These are phyloP conservation scores for Colletotrichum sansevieriae DNA, from an alignment of 2,329 filamentous ascomycete genomes.

Conservation along the genomic window DNA sequence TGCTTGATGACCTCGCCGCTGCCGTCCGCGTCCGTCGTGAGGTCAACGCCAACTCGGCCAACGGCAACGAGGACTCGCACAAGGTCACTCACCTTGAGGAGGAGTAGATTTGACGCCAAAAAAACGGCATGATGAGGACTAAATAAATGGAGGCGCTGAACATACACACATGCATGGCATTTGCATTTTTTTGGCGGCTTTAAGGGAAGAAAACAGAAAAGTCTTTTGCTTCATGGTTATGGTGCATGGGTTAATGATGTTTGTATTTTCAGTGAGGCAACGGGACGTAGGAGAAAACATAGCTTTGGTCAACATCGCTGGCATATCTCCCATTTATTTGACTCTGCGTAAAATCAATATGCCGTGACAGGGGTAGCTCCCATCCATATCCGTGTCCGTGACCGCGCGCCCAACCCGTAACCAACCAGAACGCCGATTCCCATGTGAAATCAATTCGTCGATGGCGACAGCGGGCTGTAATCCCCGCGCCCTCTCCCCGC, in stretches of 20 bases:
- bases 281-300: constrained; percentile 2
- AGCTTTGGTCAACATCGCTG: constrained; percentile 26
- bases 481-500: constrained; percentile 38
- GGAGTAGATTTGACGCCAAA: constrained; percentile 53
- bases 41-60: constrained; percentile 55
- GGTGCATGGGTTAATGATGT: constrained; percentile 34
- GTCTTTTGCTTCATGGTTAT: constrained; percentile 20
- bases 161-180: constrained; percentile 27
- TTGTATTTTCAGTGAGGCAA: constrained; percentile 1
- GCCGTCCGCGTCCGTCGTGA: constrained; percentile 82
- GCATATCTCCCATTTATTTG: constrained; percentile 3
- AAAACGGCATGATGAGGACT: too few species aligned
- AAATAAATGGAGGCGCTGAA: background rate
- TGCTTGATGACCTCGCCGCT: constrained; percentile 87
- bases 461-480: constrained; percentile 18
- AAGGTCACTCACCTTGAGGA: constrained; percentile 65
- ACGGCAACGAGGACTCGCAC: constrained; percentile 48
- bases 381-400: background rate
- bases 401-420: background rate
- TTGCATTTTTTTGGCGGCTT: constrained; percentile 18
- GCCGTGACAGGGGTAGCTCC: background rate
- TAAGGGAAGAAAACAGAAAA: constrained; percentile 22
- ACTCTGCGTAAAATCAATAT: background rate
- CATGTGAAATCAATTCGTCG: constrained; percentile 13
- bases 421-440: constrained; percentile 1